Percentiles rank a stretch among this genome's conserved stretches.
Evolutionary conservation across 108 stramenopile genomes (phyloP).

Genomic region (Nitzschia sp.): DNA sequence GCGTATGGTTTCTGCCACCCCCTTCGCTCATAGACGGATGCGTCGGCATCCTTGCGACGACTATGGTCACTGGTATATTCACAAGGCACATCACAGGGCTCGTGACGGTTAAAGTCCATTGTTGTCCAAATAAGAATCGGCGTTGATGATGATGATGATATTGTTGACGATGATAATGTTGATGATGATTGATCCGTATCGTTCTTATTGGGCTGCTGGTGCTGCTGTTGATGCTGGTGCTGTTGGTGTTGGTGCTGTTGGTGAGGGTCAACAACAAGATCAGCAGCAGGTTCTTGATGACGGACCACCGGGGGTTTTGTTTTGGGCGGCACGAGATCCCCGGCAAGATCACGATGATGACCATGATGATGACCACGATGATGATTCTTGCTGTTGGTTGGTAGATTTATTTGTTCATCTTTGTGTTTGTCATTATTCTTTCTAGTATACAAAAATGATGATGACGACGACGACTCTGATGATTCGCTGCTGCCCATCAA

Average conservation of each 20-base stretch:
- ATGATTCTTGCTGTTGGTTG: too few species aligned
- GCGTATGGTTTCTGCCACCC: not conserved
- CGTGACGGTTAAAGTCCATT: conserved; percentile 10
- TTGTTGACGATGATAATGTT: too few species aligned
- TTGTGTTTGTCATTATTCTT: too few species aligned
- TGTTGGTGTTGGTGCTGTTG: not conserved
- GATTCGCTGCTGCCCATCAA: too few species aligned
- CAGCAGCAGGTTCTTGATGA: not conserved
- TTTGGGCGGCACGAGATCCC: not conserved
- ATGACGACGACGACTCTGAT: too few species aligned
- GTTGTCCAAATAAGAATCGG: conserved; percentile 8
- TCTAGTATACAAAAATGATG: too few species aligned
- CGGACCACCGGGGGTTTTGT: not conserved
- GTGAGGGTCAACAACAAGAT: not conserved
- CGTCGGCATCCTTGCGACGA: not conserved
- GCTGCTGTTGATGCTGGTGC: not conserved
- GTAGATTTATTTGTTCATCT: too few species aligned
- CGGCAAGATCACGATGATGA: not conserved
- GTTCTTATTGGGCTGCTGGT: not conserved
- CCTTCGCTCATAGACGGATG: conserved; percentile 11
- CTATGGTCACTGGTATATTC: not conserved
- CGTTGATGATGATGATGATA: too few species aligned
- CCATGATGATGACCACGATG: too few species aligned
- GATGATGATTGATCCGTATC: too few species aligned
- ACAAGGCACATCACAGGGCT: conserved; percentile 18